Percentiles rank a stretch among this genome's conserved stretches.
phyloP scores from a whole-genome alignment of 306 rosid genomes.

The Inga laurina region DNA sequence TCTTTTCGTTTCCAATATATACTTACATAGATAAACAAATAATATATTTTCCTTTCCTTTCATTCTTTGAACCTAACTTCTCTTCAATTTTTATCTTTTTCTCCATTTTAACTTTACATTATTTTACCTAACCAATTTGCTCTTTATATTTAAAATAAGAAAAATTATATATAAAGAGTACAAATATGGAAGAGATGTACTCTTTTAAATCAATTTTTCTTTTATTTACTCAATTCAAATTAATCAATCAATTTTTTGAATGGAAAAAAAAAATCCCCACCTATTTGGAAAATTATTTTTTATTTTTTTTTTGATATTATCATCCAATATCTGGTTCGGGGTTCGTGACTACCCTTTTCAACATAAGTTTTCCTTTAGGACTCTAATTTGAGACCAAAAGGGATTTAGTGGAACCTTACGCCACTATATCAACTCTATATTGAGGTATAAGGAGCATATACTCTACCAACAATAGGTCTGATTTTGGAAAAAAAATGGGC shows the following conservation, averaged over 20 bases:
- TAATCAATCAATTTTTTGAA: neutral
- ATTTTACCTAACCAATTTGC: neutral
- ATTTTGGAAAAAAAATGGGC: no score
- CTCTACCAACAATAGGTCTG: no score
- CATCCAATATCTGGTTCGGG: accelerated
- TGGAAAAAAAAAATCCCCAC: neutral
- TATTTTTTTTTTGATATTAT: no score
- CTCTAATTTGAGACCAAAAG: no score
- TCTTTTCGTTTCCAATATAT: neutral
- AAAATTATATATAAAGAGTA: neutral
- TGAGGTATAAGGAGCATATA: no score
- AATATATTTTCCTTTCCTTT: neutral
- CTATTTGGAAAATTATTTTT: no score
- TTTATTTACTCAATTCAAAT: no score
- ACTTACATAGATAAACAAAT: no score
- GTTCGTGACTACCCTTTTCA: no score
- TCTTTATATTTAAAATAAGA: no score
- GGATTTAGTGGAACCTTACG: accelerated
- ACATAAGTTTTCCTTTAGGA: no score
- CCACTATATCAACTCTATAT: no score
- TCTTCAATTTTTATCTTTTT: neutral
- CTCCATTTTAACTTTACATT: neutral
- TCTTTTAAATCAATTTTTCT: neutral
- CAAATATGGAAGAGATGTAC: neutral
- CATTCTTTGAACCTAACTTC: neutral